A percentile compares a stretch with the other conserved stretches of the same genome.
These are phyloP conservation scores for Cystobasidium sp. DNA, from an alignment of 1,284 basidiomycete genomes.

Conservation along the genomic window DNA sequence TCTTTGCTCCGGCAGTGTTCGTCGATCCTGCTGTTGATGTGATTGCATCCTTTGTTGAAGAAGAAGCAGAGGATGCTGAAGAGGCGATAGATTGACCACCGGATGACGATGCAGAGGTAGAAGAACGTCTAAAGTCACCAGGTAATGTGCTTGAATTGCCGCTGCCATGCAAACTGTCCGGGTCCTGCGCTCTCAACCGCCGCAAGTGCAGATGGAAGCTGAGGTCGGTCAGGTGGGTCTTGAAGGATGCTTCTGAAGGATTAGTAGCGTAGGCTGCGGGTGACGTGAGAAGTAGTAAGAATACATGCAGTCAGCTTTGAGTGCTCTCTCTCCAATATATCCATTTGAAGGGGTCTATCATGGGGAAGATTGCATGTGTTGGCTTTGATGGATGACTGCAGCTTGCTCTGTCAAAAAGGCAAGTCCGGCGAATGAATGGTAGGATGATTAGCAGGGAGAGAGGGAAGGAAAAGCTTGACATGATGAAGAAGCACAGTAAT, in stretches of 20 bases:
- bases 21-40: not conserved
- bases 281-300: not conserved
- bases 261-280: slow-evolving; percentile 86
- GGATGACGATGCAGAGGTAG: not conserved
- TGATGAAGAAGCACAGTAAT: not conserved
- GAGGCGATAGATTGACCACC: slow-evolving; percentile 8
- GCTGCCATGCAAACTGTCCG: slow-evolving; percentile 57
- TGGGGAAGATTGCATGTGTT: slow-evolving; percentile 1
- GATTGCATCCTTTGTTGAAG: slow-evolving; percentile 10
- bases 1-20: slow-evolving; percentile 13
- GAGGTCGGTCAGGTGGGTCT: slow-evolving; percentile 90
- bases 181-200: slow-evolving; percentile 70
- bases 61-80: not conserved
- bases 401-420: slow-evolving; percentile 6
- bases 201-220: slow-evolving; percentile 92
- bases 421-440: not conserved
- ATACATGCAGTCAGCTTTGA: not conserved
- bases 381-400: slow-evolving; percentile 7
- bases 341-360: not conserved
- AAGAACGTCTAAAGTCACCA: slow-evolving; percentile 52
- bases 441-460: not conserved
- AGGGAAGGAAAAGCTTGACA: not conserved
- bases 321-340: not conserved
- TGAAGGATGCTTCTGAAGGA: slow-evolving; percentile 87
- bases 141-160: slow-evolving; percentile 56